Evolutionary conservation across 176 grass and related monocot genomes (phyloP).

Genomic region (Musa itinerans): DNA sequence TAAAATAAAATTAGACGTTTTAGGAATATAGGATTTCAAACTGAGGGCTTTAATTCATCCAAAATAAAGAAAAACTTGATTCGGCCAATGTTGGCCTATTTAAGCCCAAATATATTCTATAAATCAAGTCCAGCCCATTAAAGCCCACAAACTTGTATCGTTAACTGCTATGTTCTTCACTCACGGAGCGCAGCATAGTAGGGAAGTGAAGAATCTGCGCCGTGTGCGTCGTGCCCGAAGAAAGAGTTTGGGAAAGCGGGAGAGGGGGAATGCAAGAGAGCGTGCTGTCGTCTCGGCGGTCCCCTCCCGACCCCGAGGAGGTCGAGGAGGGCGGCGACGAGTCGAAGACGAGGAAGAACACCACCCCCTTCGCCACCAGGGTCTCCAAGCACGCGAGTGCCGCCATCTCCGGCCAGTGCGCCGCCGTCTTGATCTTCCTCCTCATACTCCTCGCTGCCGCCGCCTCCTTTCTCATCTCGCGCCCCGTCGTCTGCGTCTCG

Average conservation of each 20-base stretch:
- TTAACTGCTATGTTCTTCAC: too few relatives aligned
- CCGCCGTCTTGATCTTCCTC: conserved; percentile 31
- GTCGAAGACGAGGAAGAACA: conserved; percentile 39
- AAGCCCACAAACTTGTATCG: too few relatives aligned
- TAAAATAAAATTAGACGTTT: too few relatives aligned
- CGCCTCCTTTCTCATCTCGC: conserved; percentile 32
- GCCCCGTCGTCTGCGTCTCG: conserved; percentile 34
- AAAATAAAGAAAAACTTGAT: too few relatives aligned
- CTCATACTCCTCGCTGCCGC: conserved; percentile 32
- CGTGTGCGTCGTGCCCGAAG: not conserved
- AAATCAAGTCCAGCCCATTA: too few relatives aligned
- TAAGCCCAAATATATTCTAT: too few relatives aligned
- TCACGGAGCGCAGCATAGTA: too few relatives aligned
- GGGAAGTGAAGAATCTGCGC: too few relatives aligned
- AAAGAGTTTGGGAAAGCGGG: not conserved
- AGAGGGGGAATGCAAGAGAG: conserved; percentile 8
- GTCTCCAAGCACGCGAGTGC: conserved; percentile 32
- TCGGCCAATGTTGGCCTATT: too few relatives aligned
- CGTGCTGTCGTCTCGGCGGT: conserved; percentile 24
- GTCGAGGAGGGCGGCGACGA: conserved; percentile 19
- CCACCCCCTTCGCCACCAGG: conserved; percentile 25
- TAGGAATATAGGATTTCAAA: too few relatives aligned
- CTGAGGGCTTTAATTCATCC: too few relatives aligned
- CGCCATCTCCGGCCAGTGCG: conserved; percentile 21
- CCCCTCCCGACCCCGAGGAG: conserved; percentile 12